A percentile compares a stretch with the other conserved stretches of the same genome.
These are phyloP conservation scores for Sugiyamaella lignohabitans DNA, from an alignment of 805 yeast genomes.

Conservation along the genomic window DNA sequence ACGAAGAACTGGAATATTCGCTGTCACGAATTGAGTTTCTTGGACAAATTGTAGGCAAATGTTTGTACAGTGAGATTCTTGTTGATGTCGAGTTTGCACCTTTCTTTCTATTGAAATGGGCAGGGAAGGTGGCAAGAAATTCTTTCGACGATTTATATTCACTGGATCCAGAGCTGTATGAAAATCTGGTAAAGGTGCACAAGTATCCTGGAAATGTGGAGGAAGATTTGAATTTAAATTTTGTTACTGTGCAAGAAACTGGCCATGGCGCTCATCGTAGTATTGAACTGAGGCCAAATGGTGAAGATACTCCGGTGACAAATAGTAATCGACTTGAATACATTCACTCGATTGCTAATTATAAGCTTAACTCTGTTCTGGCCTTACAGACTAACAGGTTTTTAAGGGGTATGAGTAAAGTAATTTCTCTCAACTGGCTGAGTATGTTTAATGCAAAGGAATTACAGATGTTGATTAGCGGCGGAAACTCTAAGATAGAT, in stretches of 20 bases:
- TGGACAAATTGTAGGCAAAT: constrained; percentile 83
- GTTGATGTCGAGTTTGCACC: constrained; percentile 82
- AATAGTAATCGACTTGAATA: constrained; percentile 60
- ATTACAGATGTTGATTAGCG: constrained; percentile 76
- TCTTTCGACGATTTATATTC: constrained; percentile 74
- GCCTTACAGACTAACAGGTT: constrained; percentile 55
- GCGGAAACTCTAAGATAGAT: constrained; percentile 65
- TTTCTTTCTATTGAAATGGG: constrained; percentile 71
- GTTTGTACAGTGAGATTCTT: constrained; percentile 74
- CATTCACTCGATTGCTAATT: constrained; percentile 70
- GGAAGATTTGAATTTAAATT: constrained; percentile 51
- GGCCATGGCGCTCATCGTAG: constrained; percentile 28
- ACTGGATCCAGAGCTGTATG: constrained; percentile 62
- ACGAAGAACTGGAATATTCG: constrained; percentile 11
- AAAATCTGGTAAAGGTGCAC: constrained; percentile 56
- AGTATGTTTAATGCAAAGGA: constrained; percentile 80
- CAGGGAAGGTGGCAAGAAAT: constrained; percentile 35
- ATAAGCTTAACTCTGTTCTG: constrained; percentile 61
- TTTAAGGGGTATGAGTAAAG: constrained; percentile 60
- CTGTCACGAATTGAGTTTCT: constrained; percentile 48
- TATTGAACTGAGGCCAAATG: constrained; percentile 57
- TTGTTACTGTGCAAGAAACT: constrained; percentile 51
- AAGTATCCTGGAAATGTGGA: constrained; percentile 51
- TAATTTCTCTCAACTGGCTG: constrained; percentile 71
- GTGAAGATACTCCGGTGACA: constrained; percentile 51